Percentiles rank a stretch among this genome's conserved stretches.
Conservation (phyloP, 306 rosid species). For the Herpetospermum pedunculosum region DNA sequence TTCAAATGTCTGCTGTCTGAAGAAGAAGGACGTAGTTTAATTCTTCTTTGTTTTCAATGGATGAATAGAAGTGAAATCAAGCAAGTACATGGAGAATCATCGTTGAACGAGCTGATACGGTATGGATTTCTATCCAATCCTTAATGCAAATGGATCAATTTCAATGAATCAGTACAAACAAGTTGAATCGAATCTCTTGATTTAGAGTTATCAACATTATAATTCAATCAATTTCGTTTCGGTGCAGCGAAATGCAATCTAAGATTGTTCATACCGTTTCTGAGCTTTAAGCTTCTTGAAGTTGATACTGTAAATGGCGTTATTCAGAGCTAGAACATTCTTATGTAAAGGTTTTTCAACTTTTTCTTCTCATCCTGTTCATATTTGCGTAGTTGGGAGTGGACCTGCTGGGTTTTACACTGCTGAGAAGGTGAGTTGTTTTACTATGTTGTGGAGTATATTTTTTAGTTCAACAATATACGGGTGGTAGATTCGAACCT, state of each 20-base stretch:
- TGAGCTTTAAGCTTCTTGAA: neutral
- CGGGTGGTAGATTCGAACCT: no score
- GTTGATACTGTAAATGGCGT: conserved; percentile 20
- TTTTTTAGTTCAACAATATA: no score
- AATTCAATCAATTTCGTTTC: neutral
- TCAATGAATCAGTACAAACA: neutral
- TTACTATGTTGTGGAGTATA: neutral
- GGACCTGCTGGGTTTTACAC: conserved; percentile 93
- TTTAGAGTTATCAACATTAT: neutral
- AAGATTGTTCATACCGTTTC: neutral
- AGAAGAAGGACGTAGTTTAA: no score
- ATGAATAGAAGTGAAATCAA: neutral
- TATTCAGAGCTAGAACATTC: conserved; percentile 23
- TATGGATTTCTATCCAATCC: neutral
- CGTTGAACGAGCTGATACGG: neutral
- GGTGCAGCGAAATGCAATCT: neutral
- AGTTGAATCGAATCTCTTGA: neutral
- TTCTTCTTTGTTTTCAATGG: no score
- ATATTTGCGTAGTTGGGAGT: conserved; percentile 84
- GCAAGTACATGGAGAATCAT: neutral
- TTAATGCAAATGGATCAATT: neutral
- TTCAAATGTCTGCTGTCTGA: neutral
- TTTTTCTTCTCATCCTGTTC: conserved; percentile 30
- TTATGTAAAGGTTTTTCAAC: conserved; percentile 45
- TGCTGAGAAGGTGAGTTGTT: conserved; percentile 60